These are phyloP conservation scores for Xylariomycetidae sp. DNA, from an alignment of 2,329 filamentous ascomycete species.

Conservation along the genomic window DNA sequence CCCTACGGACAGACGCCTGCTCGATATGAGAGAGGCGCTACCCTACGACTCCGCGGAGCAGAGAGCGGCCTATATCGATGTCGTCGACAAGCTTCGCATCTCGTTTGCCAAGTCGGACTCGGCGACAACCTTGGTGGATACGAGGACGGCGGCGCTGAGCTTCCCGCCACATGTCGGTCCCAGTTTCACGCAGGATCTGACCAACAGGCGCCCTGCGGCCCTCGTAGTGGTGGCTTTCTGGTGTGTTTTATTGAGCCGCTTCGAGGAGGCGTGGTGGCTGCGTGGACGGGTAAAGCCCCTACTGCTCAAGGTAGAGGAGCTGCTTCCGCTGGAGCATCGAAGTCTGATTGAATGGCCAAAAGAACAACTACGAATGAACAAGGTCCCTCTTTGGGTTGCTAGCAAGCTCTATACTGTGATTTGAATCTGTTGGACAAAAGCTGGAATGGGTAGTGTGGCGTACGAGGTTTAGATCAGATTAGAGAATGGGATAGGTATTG, in stretches of 20 bases:
- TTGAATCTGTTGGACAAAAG: no score
- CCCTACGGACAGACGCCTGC: constrained; percentile 7
- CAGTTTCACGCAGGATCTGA: constrained; percentile 13
- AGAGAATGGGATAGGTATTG: no score
- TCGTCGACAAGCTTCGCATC: constrained; percentile 12
- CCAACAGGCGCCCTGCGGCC: constrained; percentile 11
- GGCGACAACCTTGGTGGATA: constrained; percentile 8
- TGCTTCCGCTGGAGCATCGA: constrained; percentile 10
- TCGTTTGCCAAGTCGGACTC: constrained; percentile 18
- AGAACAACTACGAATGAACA: no score
- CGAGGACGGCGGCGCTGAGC: constrained; percentile 18
- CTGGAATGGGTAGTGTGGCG: no score
- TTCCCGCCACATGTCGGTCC: constrained; percentile 10
- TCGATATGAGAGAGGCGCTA: constrained; percentile 5
- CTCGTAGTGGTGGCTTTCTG: constrained; percentile 22
- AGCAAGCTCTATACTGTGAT: no score
- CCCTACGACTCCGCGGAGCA: constrained; percentile 4
- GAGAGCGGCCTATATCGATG: constrained; percentile 5
- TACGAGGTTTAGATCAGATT: no score
- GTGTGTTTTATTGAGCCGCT: constrained; percentile 19
- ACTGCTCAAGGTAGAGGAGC: constrained; percentile 10
- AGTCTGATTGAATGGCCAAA: constrained; percentile 11
- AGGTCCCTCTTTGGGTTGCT: no score
- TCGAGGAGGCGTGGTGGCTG: constrained; percentile 18
- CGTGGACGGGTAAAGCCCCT: constrained; percentile 11